These are phyloP conservation scores for Phytophthora constricta DNA, from an alignment of 352 stramenopile genomes.

Conservation along the genomic window DNA sequence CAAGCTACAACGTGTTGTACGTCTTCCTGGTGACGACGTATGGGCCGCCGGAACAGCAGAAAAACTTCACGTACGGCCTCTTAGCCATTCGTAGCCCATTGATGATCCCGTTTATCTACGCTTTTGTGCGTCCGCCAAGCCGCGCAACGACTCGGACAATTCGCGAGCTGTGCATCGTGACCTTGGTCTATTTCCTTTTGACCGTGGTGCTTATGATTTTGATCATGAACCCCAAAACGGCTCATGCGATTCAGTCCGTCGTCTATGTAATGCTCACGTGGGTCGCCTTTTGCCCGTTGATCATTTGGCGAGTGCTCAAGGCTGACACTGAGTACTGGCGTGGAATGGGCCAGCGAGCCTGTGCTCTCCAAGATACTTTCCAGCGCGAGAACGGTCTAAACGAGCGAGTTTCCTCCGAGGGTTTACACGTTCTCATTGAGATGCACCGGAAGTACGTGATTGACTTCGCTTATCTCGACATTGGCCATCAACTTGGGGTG, in stretches of 20 bases:
- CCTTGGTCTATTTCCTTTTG: conserved; percentile 26
- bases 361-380: conserved; percentile 37
- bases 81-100: conserved; percentile 24
- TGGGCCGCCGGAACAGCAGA: conserved; percentile 15
- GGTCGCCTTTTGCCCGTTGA: conserved; percentile 36
- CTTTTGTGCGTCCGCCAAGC: conserved; percentile 39
- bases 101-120: conserved; percentile 38
- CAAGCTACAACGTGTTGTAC: conserved; percentile 35
- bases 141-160: conserved; percentile 39
- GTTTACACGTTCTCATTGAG: conserved; percentile 57
- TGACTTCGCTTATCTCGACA: conserved; percentile 58
- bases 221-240: conserved; percentile 27
- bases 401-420: conserved; percentile 46
- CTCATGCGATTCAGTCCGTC: conserved; percentile 7
- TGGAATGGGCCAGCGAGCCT: conserved; percentile 42
- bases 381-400: conserved; percentile 34
- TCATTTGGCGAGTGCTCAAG: conserved; percentile 54
- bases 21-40: conserved; percentile 23
- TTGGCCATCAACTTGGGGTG: conserved; percentile 40
- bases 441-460: conserved; percentile 62
- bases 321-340: conserved; percentile 60
- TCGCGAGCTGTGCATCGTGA: conserved; percentile 38
- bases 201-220: conserved; percentile 27
- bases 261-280: conserved; percentile 27
- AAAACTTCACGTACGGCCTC: conserved; percentile 14